Evolutionary conservation across 2,329 filamentous ascomycete genomes (phyloP), one percentile per base, ranked within the genome.

Genomic region (Parastagonospora nodorum): DNA sequence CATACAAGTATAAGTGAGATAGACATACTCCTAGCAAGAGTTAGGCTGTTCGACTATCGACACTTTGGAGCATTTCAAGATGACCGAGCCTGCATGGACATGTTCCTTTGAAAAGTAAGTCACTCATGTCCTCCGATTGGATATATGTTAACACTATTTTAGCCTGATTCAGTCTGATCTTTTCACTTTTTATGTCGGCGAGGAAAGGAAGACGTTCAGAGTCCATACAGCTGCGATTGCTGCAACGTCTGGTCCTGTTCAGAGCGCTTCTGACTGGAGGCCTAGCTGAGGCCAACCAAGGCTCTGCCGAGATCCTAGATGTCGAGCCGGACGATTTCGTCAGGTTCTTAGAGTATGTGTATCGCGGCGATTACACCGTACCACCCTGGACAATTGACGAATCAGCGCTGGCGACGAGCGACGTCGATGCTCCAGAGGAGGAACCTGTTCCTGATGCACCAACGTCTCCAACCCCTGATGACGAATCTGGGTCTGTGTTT

Each of bases 291-390:
- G 42, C 66, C 2, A 27, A 61, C 8, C 46, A 37, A 2, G 31
- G 49, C 8, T 54, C 35, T 11, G 64, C 63, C 0, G 44, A 55
- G 27, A n/a, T 67, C 2, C 2, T 40, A 0, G 59, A 69, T 16
- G 30, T 69, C 7, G 47, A 64, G 1, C 33, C 51, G 0, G 56
- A 56, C 1, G 67, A 68, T 30, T 69, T 71, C 48, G 48, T 51
- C 2, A 53, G 67, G n/a, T 70, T 61, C 36, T 36, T 60, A 2
- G 63, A 71, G 31, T 69, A 64, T 14, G 61, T 61, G 2, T 69
- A 69, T 28, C 53, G 58, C 2, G 36, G 47, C 4, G 58, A 69
- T 16, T 69, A 68, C 15, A 60, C 60, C 0, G 42, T 46, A 2
- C 63, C 64, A 7, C 1, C n/a, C 2, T 57, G 55, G 44, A 16